phyloP scores from a whole-genome alignment of 495 filamentous ascomycete genomes.

The Aspergillus indologenus region DNA sequence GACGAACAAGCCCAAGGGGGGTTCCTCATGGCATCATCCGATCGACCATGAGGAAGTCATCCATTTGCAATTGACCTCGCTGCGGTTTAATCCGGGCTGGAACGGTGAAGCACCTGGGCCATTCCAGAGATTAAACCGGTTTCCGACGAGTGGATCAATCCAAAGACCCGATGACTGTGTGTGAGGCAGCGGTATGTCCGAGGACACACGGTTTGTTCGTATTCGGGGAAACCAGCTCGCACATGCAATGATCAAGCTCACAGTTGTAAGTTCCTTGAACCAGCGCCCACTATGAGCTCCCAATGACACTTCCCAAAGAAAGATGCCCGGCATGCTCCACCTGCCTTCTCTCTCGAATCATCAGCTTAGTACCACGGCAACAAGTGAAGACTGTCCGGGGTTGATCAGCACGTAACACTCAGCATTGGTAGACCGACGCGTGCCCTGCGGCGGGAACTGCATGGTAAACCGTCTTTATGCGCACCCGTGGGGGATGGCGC shows the following conservation, averaged over 20 bases:
- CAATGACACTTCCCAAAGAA: constrained; percentile 7
- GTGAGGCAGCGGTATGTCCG: constrained; percentile 29
- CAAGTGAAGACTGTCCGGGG: constrained; percentile 32
- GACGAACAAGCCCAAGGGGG: constrained; percentile 41
- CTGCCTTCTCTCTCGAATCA: constrained; percentile 31
- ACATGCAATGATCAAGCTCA: constrained; percentile 23
- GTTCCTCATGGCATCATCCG: constrained; percentile 19
- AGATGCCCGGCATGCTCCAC: constrained; percentile 38
- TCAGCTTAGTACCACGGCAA: constrained; percentile 24
- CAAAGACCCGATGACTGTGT: constrained; percentile 31
- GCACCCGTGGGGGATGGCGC: constrained; percentile 22
- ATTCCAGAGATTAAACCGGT: constrained; percentile 29
- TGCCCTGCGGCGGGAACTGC: constrained; percentile 34
- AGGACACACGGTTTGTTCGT: constrained; percentile 23
- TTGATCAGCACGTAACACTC: constrained; percentile 41
- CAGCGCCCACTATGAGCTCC: constrained; percentile 11
- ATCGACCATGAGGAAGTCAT: constrained; percentile 13
- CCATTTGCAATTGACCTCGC: constrained; percentile 44
- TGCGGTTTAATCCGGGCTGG: constrained; percentile 28
- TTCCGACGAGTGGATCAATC: constrained; percentile 52
- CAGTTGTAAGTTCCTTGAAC: constrained; percentile 15
- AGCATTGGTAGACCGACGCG: constrained; percentile 49
- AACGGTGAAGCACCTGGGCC: constrained; percentile 23
- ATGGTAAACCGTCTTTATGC: constrained; percentile 46
- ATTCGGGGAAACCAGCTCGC: constrained; percentile 32